Evolutionary conservation across 192 early-diverging fungal species (phyloP).

Genomic region (Entomortierella beljakovae): DNA sequence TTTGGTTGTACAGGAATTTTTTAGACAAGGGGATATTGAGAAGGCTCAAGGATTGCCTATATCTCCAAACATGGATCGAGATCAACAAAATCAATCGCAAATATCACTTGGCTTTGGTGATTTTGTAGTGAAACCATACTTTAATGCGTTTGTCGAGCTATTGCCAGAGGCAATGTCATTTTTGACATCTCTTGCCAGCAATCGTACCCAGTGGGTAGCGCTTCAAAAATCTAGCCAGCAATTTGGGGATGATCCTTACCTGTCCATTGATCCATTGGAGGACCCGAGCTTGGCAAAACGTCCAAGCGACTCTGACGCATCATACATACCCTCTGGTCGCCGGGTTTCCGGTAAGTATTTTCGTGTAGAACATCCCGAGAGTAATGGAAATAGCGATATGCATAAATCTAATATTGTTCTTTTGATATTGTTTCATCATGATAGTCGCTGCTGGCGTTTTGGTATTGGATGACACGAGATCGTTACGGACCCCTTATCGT

Average conservation of each 20-base stretch:
- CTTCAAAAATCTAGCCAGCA: slow-evolving; percentile 42
- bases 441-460: slow-evolving; percentile 49
- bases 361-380: no score
- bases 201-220: slow-evolving; percentile 68
- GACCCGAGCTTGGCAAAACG: slow-evolving; percentile 8
- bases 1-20: slow-evolving; percentile 89
- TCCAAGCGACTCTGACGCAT: slow-evolving; percentile 17
- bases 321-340: slow-evolving; percentile 24
- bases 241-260: slow-evolving; percentile 24
- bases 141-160: slow-evolving; percentile 79
- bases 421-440: background rate
- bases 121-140: slow-evolving; percentile 90
- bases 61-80: slow-evolving; percentile 92
- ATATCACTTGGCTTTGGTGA: slow-evolving; percentile 89
- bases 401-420: background rate
- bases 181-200: slow-evolving; percentile 67
- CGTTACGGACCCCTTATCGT: slow-evolving; percentile 26
- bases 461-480: slow-evolving; percentile 34
- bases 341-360: slow-evolving; percentile 40
- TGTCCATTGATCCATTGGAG: slow-evolving; percentile 17
- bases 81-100: slow-evolving; percentile 75
- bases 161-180: slow-evolving; percentile 73
- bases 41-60: slow-evolving; percentile 78
- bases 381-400: no score
- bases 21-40: slow-evolving; percentile 89